Conservation (phyloP, 2,329 filamentous ascomycete species). For the Raffaelea albimanens region DNA sequence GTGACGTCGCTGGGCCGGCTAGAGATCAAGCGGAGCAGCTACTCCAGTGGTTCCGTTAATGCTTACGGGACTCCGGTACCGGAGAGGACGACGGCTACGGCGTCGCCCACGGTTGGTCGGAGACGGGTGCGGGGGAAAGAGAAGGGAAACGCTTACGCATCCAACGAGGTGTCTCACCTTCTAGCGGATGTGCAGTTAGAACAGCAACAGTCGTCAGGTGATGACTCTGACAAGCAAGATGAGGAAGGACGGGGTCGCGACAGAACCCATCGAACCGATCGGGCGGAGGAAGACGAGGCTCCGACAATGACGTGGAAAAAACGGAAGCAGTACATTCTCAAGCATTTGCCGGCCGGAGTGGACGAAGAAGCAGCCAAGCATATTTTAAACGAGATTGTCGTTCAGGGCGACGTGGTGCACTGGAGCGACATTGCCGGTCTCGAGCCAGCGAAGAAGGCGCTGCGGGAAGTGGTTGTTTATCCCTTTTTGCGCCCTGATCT, state of each 20-base stretch:
- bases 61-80: not conserved
- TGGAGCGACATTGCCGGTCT: conserved; percentile 92
- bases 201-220: conserved; percentile 7
- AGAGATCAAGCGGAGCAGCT: conserved; percentile 10
- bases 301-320: conserved; percentile 40
- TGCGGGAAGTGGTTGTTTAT: conserved; percentile 95
- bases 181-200: conserved; percentile 11
- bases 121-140: conserved; percentile 1
- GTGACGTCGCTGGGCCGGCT: not conserved
- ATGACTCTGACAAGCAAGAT: conserved; percentile 10
- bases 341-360: conserved; percentile 70
- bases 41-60: conserved; percentile 8
- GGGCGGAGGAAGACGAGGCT: conserved; percentile 3
- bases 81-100: not conserved
- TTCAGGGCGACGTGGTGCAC: conserved; percentile 87
- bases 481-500: conserved; percentile 91
- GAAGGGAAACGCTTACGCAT: not conserved
- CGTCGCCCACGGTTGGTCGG: not conserved
- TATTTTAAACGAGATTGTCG: conserved; percentile 91
- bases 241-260: not conserved
- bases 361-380: conserved; percentile 78
- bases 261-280: too few species aligned
- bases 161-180: conserved; percentile 8
- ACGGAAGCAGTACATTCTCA: conserved; percentile 57
- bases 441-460: conserved; percentile 78